These are phyloP conservation scores for Puccinia hordei DNA, from an alignment of 1,284 basidiomycete genomes.

Conservation along the genomic window DNA sequence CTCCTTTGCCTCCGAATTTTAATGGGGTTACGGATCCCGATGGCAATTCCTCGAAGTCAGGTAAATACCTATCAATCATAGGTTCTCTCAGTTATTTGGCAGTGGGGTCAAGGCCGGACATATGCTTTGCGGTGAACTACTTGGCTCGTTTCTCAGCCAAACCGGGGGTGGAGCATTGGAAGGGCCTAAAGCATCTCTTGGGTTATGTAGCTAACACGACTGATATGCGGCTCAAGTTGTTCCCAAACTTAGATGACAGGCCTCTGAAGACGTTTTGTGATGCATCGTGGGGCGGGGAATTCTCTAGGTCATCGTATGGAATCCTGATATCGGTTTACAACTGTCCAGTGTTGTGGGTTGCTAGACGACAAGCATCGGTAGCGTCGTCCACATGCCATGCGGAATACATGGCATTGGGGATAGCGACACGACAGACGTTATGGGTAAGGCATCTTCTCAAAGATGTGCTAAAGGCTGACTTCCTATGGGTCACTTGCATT, in stretches of 20 bases:
- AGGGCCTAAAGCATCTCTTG: background rate
- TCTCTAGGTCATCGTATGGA: background rate
- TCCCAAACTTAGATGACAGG: background rate
- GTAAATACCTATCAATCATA: conserved; percentile 6
- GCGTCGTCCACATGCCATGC: conserved; percentile 11
- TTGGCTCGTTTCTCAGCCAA: conserved; percentile 21
- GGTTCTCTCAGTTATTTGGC: conserved; percentile 15
- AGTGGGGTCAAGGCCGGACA: background rate
- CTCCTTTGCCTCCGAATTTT: background rate
- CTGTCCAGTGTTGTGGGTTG: background rate
- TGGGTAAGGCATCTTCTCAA: too few species aligned
- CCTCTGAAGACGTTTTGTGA: background rate
- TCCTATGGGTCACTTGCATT: too few species aligned
- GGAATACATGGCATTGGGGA: background rate
- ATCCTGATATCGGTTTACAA: background rate
- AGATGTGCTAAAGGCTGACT: too few species aligned
- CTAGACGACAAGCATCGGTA: background rate
- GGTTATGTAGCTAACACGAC: background rate
- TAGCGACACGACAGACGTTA: too few species aligned
- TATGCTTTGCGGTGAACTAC: conserved; percentile 15
- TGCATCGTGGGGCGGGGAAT: conserved; percentile 8
- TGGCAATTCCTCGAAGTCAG: background rate
- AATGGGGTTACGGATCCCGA: background rate
- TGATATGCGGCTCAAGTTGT: background rate
- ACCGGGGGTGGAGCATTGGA: conserved; percentile 3